Percentiles rank a stretch among this genome's conserved stretches.
These are phyloP conservation scores for Evernia prunastri DNA, from an alignment of 495 filamentous ascomycete genomes.

Conservation along the genomic window DNA sequence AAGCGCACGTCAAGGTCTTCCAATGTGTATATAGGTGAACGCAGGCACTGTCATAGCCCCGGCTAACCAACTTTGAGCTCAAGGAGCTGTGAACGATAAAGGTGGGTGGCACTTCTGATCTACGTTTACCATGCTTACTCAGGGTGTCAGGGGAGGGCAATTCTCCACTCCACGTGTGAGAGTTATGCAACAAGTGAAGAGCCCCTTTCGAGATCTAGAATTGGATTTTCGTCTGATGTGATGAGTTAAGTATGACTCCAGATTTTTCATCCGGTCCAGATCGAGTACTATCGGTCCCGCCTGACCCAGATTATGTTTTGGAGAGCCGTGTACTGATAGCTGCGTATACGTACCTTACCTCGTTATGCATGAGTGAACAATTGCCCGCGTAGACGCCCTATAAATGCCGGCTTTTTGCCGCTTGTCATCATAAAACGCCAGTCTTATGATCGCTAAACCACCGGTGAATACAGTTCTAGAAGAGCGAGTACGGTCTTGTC, in stretches of 20 bases:
- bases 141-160: neutral
- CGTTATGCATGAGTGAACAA: neutral
- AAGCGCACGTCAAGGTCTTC: neutral
- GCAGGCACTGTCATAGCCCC: neutral
- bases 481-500: neutral
- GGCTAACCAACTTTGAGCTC: neutral
- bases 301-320: neutral
- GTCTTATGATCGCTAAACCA: conserved; percentile 18
- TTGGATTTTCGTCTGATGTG: neutral
- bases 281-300: neutral
- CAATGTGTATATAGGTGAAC: neutral
- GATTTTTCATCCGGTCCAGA: no score
- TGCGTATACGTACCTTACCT: no score
- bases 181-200: neutral
- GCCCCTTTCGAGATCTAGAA: neutral
- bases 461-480: neutral
- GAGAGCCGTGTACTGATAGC: neutral
- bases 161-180: neutral
- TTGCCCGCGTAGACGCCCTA: neutral
- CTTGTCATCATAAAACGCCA: conserved; percentile 11
- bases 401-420: neutral
- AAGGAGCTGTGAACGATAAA: neutral
- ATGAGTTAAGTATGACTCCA: neutral
- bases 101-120: neutral
- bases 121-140: neutral